Evolutionary conservation across 1,139 yeast species (phyloP).

Genomic region (Saccharomyces pastorianus): DNA sequence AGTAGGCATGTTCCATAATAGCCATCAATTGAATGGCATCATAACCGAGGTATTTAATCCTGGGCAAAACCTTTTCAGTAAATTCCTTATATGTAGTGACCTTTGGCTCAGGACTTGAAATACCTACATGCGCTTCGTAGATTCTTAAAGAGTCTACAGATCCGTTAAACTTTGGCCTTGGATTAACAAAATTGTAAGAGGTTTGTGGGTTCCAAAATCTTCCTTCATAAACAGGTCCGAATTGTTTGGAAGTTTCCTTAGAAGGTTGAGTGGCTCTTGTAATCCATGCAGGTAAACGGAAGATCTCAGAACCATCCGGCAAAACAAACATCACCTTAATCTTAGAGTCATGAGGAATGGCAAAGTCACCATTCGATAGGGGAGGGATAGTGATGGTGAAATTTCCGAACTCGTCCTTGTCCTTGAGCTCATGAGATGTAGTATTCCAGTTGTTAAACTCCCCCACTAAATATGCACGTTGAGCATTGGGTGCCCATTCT

Average conservation of each 20-base stretch:
- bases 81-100: slow-evolving; percentile 82
- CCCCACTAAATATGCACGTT: slow-evolving; percentile 67
- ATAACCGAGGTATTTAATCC: slow-evolving; percentile 76
- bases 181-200: slow-evolving; percentile 53
- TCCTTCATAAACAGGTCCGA: slow-evolving; percentile 64
- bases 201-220: slow-evolving; percentile 82
- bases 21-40: slow-evolving; percentile 96
- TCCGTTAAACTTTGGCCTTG: slow-evolving; percentile 45
- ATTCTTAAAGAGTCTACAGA: slow-evolving; percentile 56
- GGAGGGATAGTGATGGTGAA: slow-evolving; percentile 57
- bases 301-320: slow-evolving; percentile 62
- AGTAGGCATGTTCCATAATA: slow-evolving; percentile 96
- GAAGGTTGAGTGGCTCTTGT: slow-evolving; percentile 69
- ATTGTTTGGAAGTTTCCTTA: slow-evolving; percentile 38
- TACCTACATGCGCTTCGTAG: slow-evolving; percentile 95
- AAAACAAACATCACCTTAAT: slow-evolving; percentile 65
- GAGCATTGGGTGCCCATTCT: slow-evolving; percentile 90
- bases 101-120: slow-evolving; percentile 81
- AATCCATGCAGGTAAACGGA: slow-evolving; percentile 86
- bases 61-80: slow-evolving; percentile 69
- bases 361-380: slow-evolving; percentile 43
- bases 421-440: slow-evolving; percentile 43
- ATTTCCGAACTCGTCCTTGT: slow-evolving; percentile 54
- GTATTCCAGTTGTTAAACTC: slow-evolving; percentile 84
- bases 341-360: slow-evolving; percentile 74